Evolutionary conservation across 345 rosid species (phyloP), one percentile per base, ranked within the genome.

Genomic region (Eutrema japonicum): DNA sequence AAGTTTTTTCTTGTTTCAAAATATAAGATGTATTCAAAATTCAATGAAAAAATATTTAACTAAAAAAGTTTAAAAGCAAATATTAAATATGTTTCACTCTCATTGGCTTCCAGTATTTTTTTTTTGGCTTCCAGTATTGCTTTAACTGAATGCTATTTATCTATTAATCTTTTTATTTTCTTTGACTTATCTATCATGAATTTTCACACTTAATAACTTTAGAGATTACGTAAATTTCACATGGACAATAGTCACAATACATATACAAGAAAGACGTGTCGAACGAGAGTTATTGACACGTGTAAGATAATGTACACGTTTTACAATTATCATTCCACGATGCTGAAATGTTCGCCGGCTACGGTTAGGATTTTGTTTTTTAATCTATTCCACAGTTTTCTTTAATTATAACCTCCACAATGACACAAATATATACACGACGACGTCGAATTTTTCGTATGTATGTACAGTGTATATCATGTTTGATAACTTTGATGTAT

Each of bases 231-330:
- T 14, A 59, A 70, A 38, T 26, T 47, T 47, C 47, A 36, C 56
- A 69, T 69, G 46, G 13, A 37, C 4, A 22, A 36, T 18, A 18
- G 22, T 18, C 22, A 18, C 22, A 18, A 29, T 6, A 69, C 36
- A 12, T 62, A 70, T 37, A 36, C 8, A 70, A 27, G 56, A 57
- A 35, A 45, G 40, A 26, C 55, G 77, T 43, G 49, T 72, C 64
- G 0, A 53, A 0, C 13, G 6, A 13, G 4, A 6, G 16, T 22
- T 22, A 29, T 8, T 5, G 48, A 35, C 76, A 53, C 70, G 63
- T 63, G 55, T 16, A 30, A 16, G 27, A 32, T 62, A 41, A 49
- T 6, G 7, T 30, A 45, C 29, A 57, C 38, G 36, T 70, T 52
- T 54, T 53, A 60, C 50, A 29, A 13, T 14, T 55, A 29, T 35